Evolutionary conservation across 371 early-diverging fungal species (phyloP), one percentile per base, ranked within the genome.

Genomic region (Rhizomucor pusillus): DNA sequence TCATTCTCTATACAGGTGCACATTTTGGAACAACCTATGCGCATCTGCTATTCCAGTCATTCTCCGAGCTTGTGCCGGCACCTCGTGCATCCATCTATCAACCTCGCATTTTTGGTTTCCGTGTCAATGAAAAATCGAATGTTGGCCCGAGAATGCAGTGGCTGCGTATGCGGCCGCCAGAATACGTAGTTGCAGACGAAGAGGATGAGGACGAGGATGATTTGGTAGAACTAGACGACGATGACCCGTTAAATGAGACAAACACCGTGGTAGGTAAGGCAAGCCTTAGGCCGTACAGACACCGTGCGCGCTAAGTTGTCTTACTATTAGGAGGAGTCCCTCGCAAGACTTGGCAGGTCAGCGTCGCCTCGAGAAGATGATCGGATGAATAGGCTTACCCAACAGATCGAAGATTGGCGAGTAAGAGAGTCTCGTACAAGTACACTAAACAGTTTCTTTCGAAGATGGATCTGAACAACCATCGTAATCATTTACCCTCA

Each of bases 21-120:
- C 93, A 90, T 66, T 99, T 98, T 79, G 98, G 98, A 23, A 89
- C 90, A 3, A 91, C 97, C 6, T 95, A 98, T 71, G 87, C 93
- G n/a, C 91, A 94, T 65, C 79, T 98, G 56, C 76, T 98, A 43
- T 88, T 97, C 66, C 79, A 93, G 56, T 83, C 84, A 12, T 92
- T 88, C 66, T 87, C 93, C 29, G 85, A 93, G 47, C 58, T 90
- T 23, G 70, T 82, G 23, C 93, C 92, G 7, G 60, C 56, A 13
- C 56, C 75, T 24, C 66, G 62, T 20, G 52, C 50, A 18, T 66
- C 61, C 40, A 77, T 85, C 24, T 94, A 91, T 70, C 74, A 81
- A 24, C 92, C 92, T 19, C 79, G 73, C 20, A 81, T 93, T 29
- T 94, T 89, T 74, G 95, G 95, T 22, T 92, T 94, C 72, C 74